These are phyloP conservation scores for Lyophyllum atratum DNA, from an alignment of 768 basidiomycete species.

Conservation along the genomic window DNA sequence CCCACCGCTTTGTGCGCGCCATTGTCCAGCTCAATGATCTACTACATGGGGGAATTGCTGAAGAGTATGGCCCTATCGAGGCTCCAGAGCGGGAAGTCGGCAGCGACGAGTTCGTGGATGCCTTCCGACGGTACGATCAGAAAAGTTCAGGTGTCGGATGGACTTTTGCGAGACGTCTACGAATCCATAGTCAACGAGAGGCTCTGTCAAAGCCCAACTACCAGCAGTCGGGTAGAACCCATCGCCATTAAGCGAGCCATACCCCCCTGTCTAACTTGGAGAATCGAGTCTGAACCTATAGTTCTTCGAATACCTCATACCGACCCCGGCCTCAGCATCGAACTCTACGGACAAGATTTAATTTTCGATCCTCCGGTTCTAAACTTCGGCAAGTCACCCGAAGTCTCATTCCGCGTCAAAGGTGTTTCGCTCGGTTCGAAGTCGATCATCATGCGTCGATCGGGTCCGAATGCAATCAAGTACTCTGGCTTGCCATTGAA, in stretches of 20 bases:
- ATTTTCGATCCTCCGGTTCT: slow-evolving; percentile 86
- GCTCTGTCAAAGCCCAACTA: slow-evolving; percentile 67
- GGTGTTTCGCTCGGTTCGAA: slow-evolving; percentile 84
- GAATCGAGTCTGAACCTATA: slow-evolving; percentile 85
- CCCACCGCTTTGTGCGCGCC: slow-evolving; percentile 73
- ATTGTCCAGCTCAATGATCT: slow-evolving; percentile 89
- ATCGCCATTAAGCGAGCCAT: slow-evolving; percentile 75
- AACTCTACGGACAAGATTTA: slow-evolving; percentile 86
- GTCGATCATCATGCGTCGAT: slow-evolving; percentile 80
- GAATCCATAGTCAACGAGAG: slow-evolving; percentile 71
- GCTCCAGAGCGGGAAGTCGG: slow-evolving; percentile 62
- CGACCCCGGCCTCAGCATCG: slow-evolving; percentile 82
- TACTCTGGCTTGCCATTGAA: slow-evolving; percentile 84
- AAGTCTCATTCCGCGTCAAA: slow-evolving; percentile 88
- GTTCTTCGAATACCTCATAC: slow-evolving; percentile 82
- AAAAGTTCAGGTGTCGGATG: slow-evolving; percentile 70
- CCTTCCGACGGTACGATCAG: slow-evolving; percentile 79
- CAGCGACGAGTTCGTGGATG: slow-evolving; percentile 78
- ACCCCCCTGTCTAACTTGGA: slow-evolving; percentile 82
- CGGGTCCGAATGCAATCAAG: slow-evolving; percentile 79
- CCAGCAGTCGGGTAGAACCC: slow-evolving; percentile 48
- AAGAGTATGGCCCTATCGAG: slow-evolving; percentile 57
- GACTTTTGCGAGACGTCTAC: slow-evolving; percentile 78
- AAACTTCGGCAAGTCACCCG: slow-evolving; percentile 73
- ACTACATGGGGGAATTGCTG: slow-evolving; percentile 73